A percentile compares a stretch with the other conserved stretches of the same genome.
phyloP scores from a whole-genome alignment of 148 eudicot species.

The Mesembryanthemum crystallinum region DNA sequence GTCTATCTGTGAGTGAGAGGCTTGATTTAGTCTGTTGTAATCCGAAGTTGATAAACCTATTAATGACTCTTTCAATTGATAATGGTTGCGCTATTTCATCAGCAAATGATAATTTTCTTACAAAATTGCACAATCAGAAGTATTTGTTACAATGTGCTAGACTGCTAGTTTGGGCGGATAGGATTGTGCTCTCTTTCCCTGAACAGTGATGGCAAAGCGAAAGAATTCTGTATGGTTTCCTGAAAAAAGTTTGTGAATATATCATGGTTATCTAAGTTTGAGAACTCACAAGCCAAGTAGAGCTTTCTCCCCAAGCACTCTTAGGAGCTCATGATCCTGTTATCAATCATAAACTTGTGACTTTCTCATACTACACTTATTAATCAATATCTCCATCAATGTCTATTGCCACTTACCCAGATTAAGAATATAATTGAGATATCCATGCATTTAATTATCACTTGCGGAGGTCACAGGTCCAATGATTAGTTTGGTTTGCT shows the following conservation, averaged over 20 bases:
- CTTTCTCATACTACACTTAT: neutral
- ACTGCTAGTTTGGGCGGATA: neutral
- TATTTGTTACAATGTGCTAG: too few species aligned
- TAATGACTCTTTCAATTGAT: neutral
- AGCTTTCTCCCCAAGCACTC: neutral
- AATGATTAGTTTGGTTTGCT: neutral
- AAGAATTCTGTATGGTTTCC: neutral
- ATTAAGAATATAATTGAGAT: too few species aligned
- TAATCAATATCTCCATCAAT: neutral
- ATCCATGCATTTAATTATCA: too few species aligned
- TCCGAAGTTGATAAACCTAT: neutral
- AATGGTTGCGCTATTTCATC: neutral
- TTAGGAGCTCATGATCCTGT: neutral
- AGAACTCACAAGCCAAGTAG: neutral
- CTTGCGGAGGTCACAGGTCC: conserved; percentile 3
- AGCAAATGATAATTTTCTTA: too few species aligned
- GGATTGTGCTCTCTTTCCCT: neutral
- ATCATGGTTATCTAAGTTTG: neutral
- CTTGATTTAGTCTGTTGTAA: neutral
- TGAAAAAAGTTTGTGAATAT: too few species aligned
- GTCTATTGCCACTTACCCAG: neutral
- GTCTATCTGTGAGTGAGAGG: too few species aligned
- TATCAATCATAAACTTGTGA: neutral
- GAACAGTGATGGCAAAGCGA: neutral
- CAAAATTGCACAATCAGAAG: too few species aligned